These are phyloP conservation scores for Pilasporangium apinafurcum DNA, from an alignment of 352 stramenopile species.

Conservation along the genomic window DNA sequence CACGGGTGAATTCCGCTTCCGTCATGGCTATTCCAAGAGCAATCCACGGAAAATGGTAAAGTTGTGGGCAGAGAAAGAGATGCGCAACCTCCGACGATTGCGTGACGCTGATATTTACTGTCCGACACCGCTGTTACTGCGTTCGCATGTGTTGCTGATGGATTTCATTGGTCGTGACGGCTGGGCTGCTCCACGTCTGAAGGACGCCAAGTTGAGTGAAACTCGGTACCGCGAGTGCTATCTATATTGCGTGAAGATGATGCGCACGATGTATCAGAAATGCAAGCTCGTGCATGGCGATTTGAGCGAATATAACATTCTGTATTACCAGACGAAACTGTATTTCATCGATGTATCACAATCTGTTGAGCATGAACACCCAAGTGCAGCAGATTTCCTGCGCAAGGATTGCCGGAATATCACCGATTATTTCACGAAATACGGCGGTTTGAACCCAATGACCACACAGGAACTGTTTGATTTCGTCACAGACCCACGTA, in stretches of 20 bases:
- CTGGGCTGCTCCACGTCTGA: conserved; percentile 93
- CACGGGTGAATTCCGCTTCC: conserved; percentile 96
- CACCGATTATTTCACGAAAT: conserved; percentile 95
- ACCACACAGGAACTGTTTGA: conserved; percentile 95
- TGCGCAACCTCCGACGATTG: conserved; percentile 96
- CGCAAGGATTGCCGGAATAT: conserved; percentile 97
- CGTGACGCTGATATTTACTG: conserved; percentile 87
- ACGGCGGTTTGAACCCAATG: conserved; percentile 89
- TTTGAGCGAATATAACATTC: conserved; percentile 99
- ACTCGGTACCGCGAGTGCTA: conserved; percentile 92
- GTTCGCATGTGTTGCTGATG: conserved; percentile 98
- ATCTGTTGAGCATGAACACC: conserved; percentile 98
- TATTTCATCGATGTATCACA: conserved; percentile 99
- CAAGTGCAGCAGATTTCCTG: conserved; percentile 96
- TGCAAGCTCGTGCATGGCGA: conserved; percentile 98
- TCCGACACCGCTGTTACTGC: conserved; percentile 92
- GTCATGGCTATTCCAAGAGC: conserved; percentile 93
- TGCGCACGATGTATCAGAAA: conserved; percentile 95
- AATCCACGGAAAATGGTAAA: conserved; percentile 99
- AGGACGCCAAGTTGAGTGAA: conserved; percentile 91
- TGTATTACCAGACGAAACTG: conserved; percentile 96
- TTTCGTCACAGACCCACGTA: conserved; percentile 87
- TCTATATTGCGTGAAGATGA: conserved; percentile 93
- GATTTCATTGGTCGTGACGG: conserved; percentile 96
- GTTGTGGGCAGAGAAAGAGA: conserved; percentile 99